Conservation (phyloP, 345 rosid genomes). For the Eucalyptus marginata region DNA sequence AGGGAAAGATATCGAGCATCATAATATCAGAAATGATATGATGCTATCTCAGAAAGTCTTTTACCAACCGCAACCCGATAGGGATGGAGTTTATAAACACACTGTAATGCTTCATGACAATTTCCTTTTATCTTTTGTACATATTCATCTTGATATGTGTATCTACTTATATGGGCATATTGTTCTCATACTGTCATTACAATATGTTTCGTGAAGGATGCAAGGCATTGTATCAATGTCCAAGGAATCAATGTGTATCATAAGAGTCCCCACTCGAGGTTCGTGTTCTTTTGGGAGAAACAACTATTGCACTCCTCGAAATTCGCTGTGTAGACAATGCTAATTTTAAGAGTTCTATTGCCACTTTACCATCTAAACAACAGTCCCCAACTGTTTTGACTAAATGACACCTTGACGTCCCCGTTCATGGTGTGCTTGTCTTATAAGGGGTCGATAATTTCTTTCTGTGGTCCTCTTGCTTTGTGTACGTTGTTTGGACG, state of each 20-base stretch:
- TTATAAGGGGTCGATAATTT: no score
- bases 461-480: no score
- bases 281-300: neutral
- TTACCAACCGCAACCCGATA: conserved; percentile 41
- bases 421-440: no score
- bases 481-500: no score
- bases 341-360: neutral
- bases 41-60: conserved; percentile 62
- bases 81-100: conserved; percentile 27
- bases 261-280: conserved; percentile 93
- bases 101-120: conserved; percentile 22
- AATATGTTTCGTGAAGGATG: conserved; percentile 88
- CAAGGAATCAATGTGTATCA: conserved; percentile 85
- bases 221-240: conserved; percentile 66
- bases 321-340: neutral
- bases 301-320: neutral
- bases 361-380: no score
- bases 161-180: neutral
- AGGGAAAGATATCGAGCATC: conserved; percentile 82
- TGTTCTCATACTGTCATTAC: conserved; percentile 30
- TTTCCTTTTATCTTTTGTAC: neutral
- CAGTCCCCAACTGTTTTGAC: neutral
- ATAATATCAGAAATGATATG: conserved; percentile 91
- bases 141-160: neutral
- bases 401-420: neutral